These are phyloP conservation scores for Xylaria sp. DNA, from an alignment of 2,329 filamentous ascomycete species.

Conservation along the genomic window DNA sequence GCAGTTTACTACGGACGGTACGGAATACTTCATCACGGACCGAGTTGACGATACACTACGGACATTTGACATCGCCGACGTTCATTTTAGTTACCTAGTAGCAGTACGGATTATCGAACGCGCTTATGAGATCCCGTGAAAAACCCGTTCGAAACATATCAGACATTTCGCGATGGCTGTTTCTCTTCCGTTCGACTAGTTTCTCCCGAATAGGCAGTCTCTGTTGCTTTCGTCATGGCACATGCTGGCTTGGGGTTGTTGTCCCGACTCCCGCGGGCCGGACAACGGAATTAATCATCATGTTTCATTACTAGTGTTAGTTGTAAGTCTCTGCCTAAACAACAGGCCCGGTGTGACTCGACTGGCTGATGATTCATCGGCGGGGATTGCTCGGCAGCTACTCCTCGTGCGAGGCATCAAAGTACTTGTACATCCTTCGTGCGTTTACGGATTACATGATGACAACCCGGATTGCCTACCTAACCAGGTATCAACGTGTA, in stretches of 20 bases:
- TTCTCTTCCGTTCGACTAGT: conserved; percentile 1
- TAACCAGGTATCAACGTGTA: too few relatives aligned
- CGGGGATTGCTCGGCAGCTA: conserved; percentile 21
- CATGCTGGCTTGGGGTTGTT: not conserved
- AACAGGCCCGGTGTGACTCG: conserved; percentile 15
- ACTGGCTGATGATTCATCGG: conserved; percentile 21
- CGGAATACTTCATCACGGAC: too few relatives aligned
- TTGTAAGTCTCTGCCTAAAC: not conserved
- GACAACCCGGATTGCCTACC: too few relatives aligned
- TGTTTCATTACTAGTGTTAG: conserved; percentile 16
- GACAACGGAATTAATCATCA: conserved; percentile 3
- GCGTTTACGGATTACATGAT: not conserved
- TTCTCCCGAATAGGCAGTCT: not conserved
- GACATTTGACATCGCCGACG: too few relatives aligned
- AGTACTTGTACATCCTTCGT: not conserved
- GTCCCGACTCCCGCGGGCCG: not conserved
- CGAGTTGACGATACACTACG: too few relatives aligned
- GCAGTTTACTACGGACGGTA: too few relatives aligned
- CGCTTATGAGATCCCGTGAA: too few relatives aligned
- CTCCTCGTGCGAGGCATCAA: not conserved
- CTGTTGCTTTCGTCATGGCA: not conserved
- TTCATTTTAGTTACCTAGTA: too few relatives aligned
- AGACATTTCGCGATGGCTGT: not conserved
- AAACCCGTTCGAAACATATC: not conserved
- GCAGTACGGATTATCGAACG: too few relatives aligned